Conservation (phyloP, 2,329 filamentous ascomycete genomes). For the Pseudogymnoascus sp. region DNA sequence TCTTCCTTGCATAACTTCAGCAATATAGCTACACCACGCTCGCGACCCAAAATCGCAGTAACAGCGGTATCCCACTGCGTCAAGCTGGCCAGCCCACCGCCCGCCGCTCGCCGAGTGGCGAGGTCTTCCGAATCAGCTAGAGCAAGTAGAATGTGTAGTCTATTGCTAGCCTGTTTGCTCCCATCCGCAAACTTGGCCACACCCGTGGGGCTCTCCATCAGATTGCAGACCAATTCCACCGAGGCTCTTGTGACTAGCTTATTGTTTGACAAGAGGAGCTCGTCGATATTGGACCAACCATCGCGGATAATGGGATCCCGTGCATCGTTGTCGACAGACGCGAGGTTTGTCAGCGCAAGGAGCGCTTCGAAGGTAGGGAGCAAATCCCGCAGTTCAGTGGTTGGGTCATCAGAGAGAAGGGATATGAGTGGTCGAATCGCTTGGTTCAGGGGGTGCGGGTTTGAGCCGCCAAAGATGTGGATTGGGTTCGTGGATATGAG, state of each 20-base stretch:
- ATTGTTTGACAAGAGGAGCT: slow-evolving; percentile 71
- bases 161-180: slow-evolving; percentile 56
- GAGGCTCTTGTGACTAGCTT: slow-evolving; percentile 69
- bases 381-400: slow-evolving; percentile 60
- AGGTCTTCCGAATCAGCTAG: slow-evolving; percentile 78
- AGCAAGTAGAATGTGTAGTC: slow-evolving; percentile 76
- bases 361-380: slow-evolving; percentile 84
- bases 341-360: slow-evolving; percentile 88
- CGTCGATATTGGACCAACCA: slow-evolving; percentile 70
- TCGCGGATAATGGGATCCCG: slow-evolving; percentile 62
- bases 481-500: slow-evolving; percentile 78
- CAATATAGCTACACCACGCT: slow-evolving; percentile 67
- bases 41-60: slow-evolving; percentile 54
- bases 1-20: slow-evolving; percentile 71
- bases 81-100: slow-evolving; percentile 78
- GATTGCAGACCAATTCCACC: slow-evolving; percentile 84
- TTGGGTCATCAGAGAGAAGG: slow-evolving; percentile 59
- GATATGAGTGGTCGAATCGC: slow-evolving; percentile 75
- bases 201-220: slow-evolving; percentile 61
- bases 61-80: slow-evolving; percentile 71
- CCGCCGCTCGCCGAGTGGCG: slow-evolving; percentile 71
- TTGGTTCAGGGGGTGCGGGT: slow-evolving; percentile 63
- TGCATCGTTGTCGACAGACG: slow-evolving; percentile 60
- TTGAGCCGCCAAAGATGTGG: slow-evolving; percentile 71
- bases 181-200: slow-evolving; percentile 61